Conservation (phyloP, 306 rosid genomes). For the Rubus parviflorus region DNA sequence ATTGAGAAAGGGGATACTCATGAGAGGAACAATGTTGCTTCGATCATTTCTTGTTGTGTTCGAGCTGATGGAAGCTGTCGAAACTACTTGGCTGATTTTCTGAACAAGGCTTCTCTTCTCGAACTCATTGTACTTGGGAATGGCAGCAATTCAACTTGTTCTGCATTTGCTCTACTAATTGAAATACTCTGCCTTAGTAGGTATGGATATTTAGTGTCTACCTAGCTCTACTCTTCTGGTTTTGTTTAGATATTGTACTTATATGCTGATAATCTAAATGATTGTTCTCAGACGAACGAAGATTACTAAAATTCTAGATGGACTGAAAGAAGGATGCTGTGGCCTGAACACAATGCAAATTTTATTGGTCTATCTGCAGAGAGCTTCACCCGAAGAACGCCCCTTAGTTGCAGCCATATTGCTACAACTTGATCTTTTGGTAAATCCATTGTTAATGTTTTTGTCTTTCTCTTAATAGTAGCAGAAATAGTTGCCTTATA, state of each 20-base stretch:
- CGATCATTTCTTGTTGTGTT: slow-evolving; percentile 54
- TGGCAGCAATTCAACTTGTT: slow-evolving; percentile 36
- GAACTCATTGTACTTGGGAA: slow-evolving; percentile 63
- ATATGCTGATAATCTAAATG: slow-evolving; percentile 19
- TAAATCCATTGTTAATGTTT: slow-evolving; percentile 34
- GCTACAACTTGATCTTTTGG: slow-evolving; percentile 81
- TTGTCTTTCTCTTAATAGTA: not conserved
- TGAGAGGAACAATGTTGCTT: slow-evolving; percentile 51
- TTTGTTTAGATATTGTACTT: not conserved
- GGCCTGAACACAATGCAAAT: slow-evolving; percentile 67
- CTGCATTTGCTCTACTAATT: slow-evolving; percentile 48
- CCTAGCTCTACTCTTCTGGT: slow-evolving; percentile 4
- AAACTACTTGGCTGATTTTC: slow-evolving; percentile 54
- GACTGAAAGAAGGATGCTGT: slow-evolving; percentile 66
- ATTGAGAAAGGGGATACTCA: slow-evolving; percentile 57
- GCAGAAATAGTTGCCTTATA: not conserved
- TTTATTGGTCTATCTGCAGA: slow-evolving; percentile 56
- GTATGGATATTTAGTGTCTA: slow-evolving; percentile 26
- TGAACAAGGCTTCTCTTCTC: slow-evolving; percentile 52
- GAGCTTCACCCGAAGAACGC: slow-evolving; percentile 53
- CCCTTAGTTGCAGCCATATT: slow-evolving; percentile 63
- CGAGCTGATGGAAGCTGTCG: slow-evolving; percentile 80
- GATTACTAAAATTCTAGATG: slow-evolving; percentile 47
- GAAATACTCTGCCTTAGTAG: slow-evolving; percentile 69
- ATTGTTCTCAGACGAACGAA: slow-evolving; percentile 55